Conservation (phyloP, 2,329 filamentous ascomycete genomes). For the Penicillium brevicompactum region DNA sequence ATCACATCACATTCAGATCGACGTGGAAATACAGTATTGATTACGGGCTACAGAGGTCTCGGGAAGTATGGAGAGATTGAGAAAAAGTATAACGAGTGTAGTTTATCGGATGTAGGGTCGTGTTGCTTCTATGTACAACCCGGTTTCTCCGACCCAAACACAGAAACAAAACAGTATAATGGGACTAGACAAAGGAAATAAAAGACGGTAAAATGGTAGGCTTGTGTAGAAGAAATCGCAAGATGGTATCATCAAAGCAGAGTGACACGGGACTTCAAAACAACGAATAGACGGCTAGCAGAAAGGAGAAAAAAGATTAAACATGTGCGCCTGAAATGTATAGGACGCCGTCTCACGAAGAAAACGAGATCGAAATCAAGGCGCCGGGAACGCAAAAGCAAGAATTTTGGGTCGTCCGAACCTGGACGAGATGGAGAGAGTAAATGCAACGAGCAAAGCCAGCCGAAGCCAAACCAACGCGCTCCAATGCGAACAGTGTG, state of each 20-base stretch:
- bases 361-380: conserved; percentile 23
- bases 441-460: conserved; percentile 29
- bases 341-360: conserved; percentile 29
- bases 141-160: conserved; percentile 15
- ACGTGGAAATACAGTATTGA: conserved; percentile 8
- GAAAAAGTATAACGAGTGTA: conserved; percentile 10
- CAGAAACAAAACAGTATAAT: conserved; percentile 2
- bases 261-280: conserved; percentile 30
- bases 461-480: conserved; percentile 35
- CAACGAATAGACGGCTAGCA: conserved; percentile 11
- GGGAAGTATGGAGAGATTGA: not conserved
- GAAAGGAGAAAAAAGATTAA: conserved; percentile 12
- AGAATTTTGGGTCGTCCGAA: conserved; percentile 19
- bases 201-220: not conserved
- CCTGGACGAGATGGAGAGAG: conserved; percentile 12
- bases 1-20: conserved; percentile 5
- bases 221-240: conserved; percentile 27
- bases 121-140: conserved; percentile 26
- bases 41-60: not conserved
- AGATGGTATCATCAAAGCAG: conserved; percentile 43
- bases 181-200: conserved; percentile 11
- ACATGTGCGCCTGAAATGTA: conserved; percentile 30
- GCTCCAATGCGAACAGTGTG: conserved; percentile 36
- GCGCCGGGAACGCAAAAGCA: conserved; percentile 20
- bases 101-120: conserved; percentile 22